Evolutionary conservation across 805 yeast genomes (phyloP).

Genomic region (Hanseniaspora mollemarum): DNA sequence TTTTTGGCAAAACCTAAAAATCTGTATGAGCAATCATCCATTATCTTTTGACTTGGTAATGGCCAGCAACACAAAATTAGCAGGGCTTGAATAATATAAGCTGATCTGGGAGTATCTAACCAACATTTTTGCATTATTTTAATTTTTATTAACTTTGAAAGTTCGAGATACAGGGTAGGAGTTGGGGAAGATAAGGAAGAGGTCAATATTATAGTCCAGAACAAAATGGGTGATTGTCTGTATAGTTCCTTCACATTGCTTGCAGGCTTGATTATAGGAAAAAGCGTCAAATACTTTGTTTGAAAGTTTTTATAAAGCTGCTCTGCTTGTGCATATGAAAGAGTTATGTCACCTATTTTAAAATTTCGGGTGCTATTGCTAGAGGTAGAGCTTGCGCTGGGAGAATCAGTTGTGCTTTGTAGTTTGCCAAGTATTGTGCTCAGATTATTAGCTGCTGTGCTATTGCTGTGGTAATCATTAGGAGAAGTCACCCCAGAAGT

Average conservation of each 20-base stretch:
- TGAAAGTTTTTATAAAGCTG: slow-evolving; percentile 63
- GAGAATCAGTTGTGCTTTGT: slow-evolving; percentile 18
- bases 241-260: slow-evolving; percentile 47
- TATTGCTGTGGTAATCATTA: slow-evolving; percentile 22
- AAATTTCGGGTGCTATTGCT: slow-evolving; percentile 29
- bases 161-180: slow-evolving; percentile 63
- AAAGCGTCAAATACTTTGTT: slow-evolving; percentile 53
- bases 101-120: slow-evolving; percentile 84
- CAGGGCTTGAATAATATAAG: slow-evolving; percentile 85
- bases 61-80: slow-evolving; percentile 86
- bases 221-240: slow-evolving; percentile 69
- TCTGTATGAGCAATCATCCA: slow-evolving; percentile 84
- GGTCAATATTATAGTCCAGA: slow-evolving; percentile 83
- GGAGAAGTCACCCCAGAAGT: slow-evolving; percentile 4
- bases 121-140: slow-evolving; percentile 86
- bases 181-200: slow-evolving; percentile 81
- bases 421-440: slow-evolving; percentile 10
- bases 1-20: slow-evolving; percentile 80
- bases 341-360: slow-evolving; percentile 60
- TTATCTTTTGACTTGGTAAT: slow-evolving; percentile 77
- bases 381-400: slow-evolving; percentile 7
- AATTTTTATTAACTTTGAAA: slow-evolving; percentile 70
- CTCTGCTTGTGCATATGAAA: slow-evolving; percentile 56
- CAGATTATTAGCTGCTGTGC: slow-evolving; percentile 22
- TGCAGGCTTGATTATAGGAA: slow-evolving; percentile 67